Conservation (phyloP, 805 yeast species). For the Torulaspora indica region DNA sequence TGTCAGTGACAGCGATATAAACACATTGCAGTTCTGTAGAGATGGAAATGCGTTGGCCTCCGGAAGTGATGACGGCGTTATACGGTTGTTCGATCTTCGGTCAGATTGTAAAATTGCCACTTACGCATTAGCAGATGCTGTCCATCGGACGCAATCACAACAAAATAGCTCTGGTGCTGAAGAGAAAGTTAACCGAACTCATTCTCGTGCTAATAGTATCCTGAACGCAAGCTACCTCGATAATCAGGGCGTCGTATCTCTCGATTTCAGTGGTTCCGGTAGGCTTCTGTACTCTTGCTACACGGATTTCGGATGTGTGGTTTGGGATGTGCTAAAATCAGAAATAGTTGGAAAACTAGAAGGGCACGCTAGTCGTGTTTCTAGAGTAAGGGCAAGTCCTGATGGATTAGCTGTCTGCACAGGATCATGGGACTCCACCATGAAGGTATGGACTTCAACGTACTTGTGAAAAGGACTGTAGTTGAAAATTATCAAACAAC, state of each 20-base stretch:
- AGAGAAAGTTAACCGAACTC: slow-evolving; percentile 24
- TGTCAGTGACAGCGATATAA: slow-evolving; percentile 61
- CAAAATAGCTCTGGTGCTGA: slow-evolving; percentile 26
- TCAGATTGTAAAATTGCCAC: slow-evolving; percentile 63
- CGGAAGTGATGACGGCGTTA: slow-evolving; percentile 75
- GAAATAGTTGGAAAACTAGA: slow-evolving; percentile 61
- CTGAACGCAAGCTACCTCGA: slow-evolving; percentile 39
- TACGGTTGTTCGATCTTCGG: slow-evolving; percentile 69
- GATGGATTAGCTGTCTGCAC: slow-evolving; percentile 77
- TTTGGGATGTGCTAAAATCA: slow-evolving; percentile 72
- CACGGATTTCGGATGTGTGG: slow-evolving; percentile 66
- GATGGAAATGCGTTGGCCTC: slow-evolving; percentile 65
- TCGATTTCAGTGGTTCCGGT: slow-evolving; percentile 72
- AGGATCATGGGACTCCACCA: slow-evolving; percentile 74
- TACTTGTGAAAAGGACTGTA: slow-evolving; percentile 11
- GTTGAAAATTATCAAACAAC: background rate
- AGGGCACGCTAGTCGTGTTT: slow-evolving; percentile 59
- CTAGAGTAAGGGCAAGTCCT: slow-evolving; percentile 59
- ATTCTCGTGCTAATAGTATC: slow-evolving; percentile 8
- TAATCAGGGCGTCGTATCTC: slow-evolving; percentile 63
- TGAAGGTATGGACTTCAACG: slow-evolving; percentile 58
- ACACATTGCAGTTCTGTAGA: slow-evolving; percentile 57
- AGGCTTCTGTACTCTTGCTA: slow-evolving; percentile 70
- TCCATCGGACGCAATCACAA: slow-evolving; percentile 19
- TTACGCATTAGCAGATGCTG: slow-evolving; percentile 38